Evolutionary conservation across 495 filamentous ascomycete species (phyloP), one percentile per base, ranked within the genome.

Genomic region (Lophium mytilinum): DNA sequence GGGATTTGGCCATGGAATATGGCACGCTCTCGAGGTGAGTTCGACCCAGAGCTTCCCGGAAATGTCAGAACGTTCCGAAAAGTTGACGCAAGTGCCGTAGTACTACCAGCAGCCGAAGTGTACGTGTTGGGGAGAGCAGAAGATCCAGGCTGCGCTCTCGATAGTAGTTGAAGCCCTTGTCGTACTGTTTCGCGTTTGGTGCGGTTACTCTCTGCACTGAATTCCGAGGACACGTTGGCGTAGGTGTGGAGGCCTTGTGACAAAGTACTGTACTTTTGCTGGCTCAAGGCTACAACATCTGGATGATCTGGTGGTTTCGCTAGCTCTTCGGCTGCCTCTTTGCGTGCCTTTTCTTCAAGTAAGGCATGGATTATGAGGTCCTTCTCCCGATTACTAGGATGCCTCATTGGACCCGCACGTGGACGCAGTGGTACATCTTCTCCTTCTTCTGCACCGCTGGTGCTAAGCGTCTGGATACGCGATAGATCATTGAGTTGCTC

Each of bases 301-400:
- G 66, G 66, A 52, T 61, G 52, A 17, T 49, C 39, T 15, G 15
- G 50, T 12, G 47, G 50, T 34, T 66, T 66, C 41, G 51, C 50
- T 1, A 66, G 49, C 30, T 60, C 53, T 0, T 61, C 54, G 8
- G 55, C 55, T 18, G 63, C 63, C n/a, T 68, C 63, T 15, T 21
- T 33, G 1, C 60, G 37, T 17, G 55, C 58, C 36, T 68, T 68
- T 15, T 63, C 62, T 41, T 68, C 66, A 9, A 68, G 60, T 24
- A 68, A 51, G 9, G 66, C 53, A 55, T 68, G 66, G 7, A 68
- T 37, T 10, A 68, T 24, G 9, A 66, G 50, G 39, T 65, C 63
- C 9, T 62, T 55, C 18, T 57, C n/a, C n/a, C 53, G 46, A n/a
- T 42, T 53, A 35, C 33, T 43, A 37, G 56, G 39, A 30, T 42